Conservation (phyloP, 352 stramenopile genomes). For the Phytophthora tentaculata region DNA sequence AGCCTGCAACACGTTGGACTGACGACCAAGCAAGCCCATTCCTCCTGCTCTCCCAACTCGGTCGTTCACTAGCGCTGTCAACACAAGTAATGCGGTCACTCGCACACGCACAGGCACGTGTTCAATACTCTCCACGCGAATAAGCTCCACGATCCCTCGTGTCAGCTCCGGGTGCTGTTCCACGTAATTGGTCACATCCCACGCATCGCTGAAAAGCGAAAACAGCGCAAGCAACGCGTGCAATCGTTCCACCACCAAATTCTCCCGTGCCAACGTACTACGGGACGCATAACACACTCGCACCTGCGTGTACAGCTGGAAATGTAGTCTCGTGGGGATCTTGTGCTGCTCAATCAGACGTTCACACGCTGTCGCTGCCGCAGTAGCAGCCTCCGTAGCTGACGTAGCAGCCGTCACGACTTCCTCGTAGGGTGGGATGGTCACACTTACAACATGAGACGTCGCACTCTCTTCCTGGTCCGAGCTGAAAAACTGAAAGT, state of each 20-base stretch:
- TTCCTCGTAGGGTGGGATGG: slow-evolving; percentile 44
- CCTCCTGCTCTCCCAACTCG: slow-evolving; percentile 64
- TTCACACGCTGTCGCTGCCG: slow-evolving; percentile 55
- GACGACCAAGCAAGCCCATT: slow-evolving; percentile 74
- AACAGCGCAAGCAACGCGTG: slow-evolving; percentile 78
- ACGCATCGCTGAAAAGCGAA: slow-evolving; percentile 75
- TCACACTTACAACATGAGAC: slow-evolving; percentile 47
- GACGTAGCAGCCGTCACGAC: slow-evolving; percentile 26
- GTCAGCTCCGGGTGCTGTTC: slow-evolving; percentile 81
- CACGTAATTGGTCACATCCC: slow-evolving; percentile 81
- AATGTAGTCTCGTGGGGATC: slow-evolving; percentile 75
- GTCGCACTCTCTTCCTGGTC: slow-evolving; percentile 27
- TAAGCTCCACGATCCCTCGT: slow-evolving; percentile 71
- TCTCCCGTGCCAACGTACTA: slow-evolving; percentile 46
- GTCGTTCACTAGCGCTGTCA: slow-evolving; percentile 84
- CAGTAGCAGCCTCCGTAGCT: slow-evolving; percentile 36
- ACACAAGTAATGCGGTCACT: slow-evolving; percentile 68
- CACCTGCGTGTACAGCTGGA: slow-evolving; percentile 74
- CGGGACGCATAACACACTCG: slow-evolving; percentile 48
- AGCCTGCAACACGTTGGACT: slow-evolving; percentile 79
- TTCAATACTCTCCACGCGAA: slow-evolving; percentile 74
- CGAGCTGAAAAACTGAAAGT: slow-evolving; percentile 80
- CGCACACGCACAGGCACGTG: slow-evolving; percentile 66
- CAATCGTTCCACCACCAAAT: slow-evolving; percentile 69
- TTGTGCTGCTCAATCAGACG: slow-evolving; percentile 56